These are phyloP conservation scores for Sarocladiaceae sp. DNA, from an alignment of 2,329 filamentous ascomycete species.

Conservation along the genomic window DNA sequence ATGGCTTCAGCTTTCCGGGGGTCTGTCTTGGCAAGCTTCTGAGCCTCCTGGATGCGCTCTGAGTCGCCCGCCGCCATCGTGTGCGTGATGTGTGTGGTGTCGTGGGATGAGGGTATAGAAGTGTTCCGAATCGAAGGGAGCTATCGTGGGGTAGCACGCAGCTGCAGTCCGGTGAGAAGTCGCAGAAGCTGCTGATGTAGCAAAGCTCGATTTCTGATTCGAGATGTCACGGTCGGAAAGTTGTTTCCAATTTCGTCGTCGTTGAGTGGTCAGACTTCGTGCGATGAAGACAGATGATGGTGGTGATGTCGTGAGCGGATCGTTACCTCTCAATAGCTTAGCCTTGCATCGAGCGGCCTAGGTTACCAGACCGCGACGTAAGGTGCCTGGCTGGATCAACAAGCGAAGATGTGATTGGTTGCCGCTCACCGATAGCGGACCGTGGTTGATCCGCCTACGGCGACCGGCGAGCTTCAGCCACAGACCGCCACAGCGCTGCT, in stretches of 20 bases:
- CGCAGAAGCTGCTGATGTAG: too few relatives aligned
- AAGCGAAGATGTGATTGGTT: constrained; percentile 14
- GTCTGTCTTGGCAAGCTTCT: constrained; percentile 75
- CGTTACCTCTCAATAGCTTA: background rate
- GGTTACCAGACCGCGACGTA: constrained; percentile 34
- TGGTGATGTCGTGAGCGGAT: constrained; percentile 1
- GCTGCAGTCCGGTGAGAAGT: too few relatives aligned
- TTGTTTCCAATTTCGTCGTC: background rate
- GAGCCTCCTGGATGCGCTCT: constrained; percentile 77
- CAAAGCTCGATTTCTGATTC: too few relatives aligned
- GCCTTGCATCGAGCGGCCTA: constrained; percentile 17
- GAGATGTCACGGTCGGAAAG: background rate
- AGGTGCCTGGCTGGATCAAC: constrained; percentile 12
- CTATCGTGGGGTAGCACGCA: constrained; percentile 4
- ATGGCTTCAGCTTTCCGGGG: constrained; percentile 79
- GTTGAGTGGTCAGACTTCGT: background rate
- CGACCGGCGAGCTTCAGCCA: constrained; percentile 1
- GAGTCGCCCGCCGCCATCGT: constrained; percentile 57
- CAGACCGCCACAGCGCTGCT: background rate
- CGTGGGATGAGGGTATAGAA: constrained; percentile 7
- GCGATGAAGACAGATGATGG: background rate
- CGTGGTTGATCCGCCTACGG: constrained; percentile 24
- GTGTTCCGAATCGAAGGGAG: constrained; percentile 4
- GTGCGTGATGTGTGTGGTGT: constrained; percentile 8
- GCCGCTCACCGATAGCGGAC: constrained; percentile 14